Evolutionary conservation across 1,139 yeast species (phyloP).

Genomic region (Diutina pseudorugosa): DNA sequence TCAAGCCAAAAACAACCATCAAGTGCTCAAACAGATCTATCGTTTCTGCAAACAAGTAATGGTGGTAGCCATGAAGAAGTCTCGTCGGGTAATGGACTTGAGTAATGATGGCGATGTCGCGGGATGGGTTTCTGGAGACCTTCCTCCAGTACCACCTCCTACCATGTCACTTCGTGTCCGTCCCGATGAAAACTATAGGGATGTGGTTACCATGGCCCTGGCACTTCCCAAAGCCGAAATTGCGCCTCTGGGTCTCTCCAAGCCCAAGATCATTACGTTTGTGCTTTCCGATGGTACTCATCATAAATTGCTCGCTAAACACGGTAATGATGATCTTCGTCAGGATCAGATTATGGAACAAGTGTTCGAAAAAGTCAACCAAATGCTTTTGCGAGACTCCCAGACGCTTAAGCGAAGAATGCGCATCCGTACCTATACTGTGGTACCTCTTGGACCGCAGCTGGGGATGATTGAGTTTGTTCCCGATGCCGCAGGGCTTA

Average conservation of each 20-base stretch:
- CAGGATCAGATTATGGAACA: constrained; percentile 98
- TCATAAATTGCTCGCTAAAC: constrained; percentile 58
- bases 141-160: constrained; percentile 61
- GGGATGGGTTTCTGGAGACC: constrained; percentile 38
- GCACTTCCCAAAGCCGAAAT: constrained; percentile 38
- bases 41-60: constrained; percentile 39
- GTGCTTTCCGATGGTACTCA: constrained; percentile 41
- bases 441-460: constrained; percentile 78
- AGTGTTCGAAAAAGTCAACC: constrained; percentile 79
- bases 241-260: constrained; percentile 75
- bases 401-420: constrained; percentile 46
- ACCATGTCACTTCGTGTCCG: constrained; percentile 38
- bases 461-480: constrained; percentile 92
- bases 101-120: constrained; percentile 28
- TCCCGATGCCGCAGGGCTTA: constrained; percentile 57
- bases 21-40: constrained; percentile 23
- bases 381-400: constrained; percentile 45
- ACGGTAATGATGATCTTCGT: constrained; percentile 82
- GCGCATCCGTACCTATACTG: constrained; percentile 72
- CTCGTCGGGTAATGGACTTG: constrained; percentile 22
- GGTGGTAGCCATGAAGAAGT: constrained; percentile 37
- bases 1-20: neutral
- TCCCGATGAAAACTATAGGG: constrained; percentile 29
- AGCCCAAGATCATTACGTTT: constrained; percentile 66
- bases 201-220: constrained; percentile 34